phyloP scores from a whole-genome alignment of 2,329 filamentous ascomycete genomes.

The Myotisia sp. region DNA sequence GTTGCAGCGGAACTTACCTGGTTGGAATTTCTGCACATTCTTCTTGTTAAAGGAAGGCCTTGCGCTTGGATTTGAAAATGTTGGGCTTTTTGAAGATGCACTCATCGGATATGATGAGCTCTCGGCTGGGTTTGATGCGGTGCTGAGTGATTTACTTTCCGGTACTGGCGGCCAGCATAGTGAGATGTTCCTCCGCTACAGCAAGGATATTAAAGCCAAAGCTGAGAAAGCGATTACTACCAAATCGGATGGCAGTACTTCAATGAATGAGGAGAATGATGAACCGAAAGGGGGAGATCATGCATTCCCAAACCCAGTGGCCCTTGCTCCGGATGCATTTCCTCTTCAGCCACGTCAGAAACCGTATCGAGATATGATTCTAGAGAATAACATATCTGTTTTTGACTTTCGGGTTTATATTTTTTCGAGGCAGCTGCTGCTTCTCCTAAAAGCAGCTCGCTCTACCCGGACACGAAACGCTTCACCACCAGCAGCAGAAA shows the following conservation, averaged over 20 bases:
- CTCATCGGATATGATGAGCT: constrained; percentile 91
- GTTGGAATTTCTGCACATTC: constrained; percentile 99
- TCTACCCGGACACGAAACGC: constrained; percentile 24
- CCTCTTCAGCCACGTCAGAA: constrained; percentile 49
- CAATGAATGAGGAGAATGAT: constrained; percentile 1
- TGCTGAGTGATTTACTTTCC: constrained; percentile 59
- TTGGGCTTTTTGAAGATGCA: constrained; percentile 89
- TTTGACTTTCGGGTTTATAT: constrained; percentile 94
- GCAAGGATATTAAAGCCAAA: constrained; percentile 54
- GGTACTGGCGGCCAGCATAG: constrained; percentile 52
- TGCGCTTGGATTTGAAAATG: constrained; percentile 86
- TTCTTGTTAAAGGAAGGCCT: constrained; percentile 95
- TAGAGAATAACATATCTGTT: constrained; percentile 86
- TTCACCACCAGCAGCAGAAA: constrained; percentile 26
- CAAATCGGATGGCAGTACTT: constrained; percentile 10
- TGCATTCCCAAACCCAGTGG: constrained; percentile 14
- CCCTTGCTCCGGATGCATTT: constrained; percentile 21
- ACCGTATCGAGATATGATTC: constrained; percentile 77
- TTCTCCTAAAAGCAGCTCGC: constrained; percentile 74
- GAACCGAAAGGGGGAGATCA: constrained; percentile 17
- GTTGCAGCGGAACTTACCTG: constrained; percentile 67
- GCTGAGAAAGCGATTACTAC: constrained; percentile 40
- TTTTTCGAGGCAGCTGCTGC: constrained; percentile 71
- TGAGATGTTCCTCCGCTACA: constrained; percentile 56
- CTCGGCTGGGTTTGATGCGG: constrained; percentile 67